phyloP scores from a whole-genome alignment of 441 rosid species.

The Gossypium gossypioides region DNA sequence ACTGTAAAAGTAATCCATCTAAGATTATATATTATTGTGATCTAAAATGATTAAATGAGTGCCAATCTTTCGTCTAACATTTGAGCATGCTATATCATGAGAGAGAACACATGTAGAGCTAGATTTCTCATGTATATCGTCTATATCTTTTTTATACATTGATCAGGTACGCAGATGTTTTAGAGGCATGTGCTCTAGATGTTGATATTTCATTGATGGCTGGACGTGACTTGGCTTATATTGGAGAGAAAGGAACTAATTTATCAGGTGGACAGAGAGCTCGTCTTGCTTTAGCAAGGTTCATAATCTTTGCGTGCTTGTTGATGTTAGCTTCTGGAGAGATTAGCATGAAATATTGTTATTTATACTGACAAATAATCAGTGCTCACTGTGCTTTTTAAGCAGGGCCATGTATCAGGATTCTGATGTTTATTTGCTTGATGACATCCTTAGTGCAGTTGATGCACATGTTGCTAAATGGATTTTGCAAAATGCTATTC shows the following conservation, averaged over 20 bases:
- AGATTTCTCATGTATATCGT: background rate
- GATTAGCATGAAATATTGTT: conserved; percentile 13
- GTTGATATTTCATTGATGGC: conserved; percentile 70
- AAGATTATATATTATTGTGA: background rate
- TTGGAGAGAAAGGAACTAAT: conserved; percentile 85
- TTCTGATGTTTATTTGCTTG: conserved; percentile 64
- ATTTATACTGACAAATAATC: conserved; percentile 9
- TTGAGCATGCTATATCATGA: background rate
- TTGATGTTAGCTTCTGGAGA: conserved; percentile 7
- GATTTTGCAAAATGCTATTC: conserved; percentile 65
- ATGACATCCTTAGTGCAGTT: conserved; percentile 91
- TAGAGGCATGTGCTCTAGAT: conserved; percentile 73
- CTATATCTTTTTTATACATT: conserved; percentile 3
- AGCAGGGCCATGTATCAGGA: conserved; percentile 78
- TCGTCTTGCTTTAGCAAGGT: conserved; percentile 98
- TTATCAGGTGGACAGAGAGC: conserved; percentile 97
- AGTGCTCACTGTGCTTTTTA: conserved; percentile 11
- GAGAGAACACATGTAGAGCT: background rate
- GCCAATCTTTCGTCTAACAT: background rate
- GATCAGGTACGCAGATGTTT: conserved; percentile 53
- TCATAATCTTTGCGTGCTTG: conserved; percentile 9
- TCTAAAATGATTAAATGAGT: background rate
- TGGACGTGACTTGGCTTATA: conserved; percentile 76
- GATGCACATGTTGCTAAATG: conserved; percentile 89
- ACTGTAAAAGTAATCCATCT: background rate